Conservation (phyloP, 1,284 basidiomycete genomes). For the Tilletia caries region DNA sequence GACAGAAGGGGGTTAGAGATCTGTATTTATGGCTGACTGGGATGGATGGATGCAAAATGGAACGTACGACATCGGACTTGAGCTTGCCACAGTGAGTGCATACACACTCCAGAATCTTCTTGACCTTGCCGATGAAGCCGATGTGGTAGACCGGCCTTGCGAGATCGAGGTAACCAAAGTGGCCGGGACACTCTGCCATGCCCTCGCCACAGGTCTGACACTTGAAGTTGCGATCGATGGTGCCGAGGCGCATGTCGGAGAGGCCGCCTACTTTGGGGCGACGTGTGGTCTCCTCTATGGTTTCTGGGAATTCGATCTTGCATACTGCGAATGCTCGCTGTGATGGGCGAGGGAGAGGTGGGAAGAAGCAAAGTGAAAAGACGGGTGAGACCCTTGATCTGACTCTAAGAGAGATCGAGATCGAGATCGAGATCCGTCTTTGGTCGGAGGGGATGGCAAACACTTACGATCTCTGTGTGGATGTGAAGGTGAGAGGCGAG, state of each 20-base stretch:
- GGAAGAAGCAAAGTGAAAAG: constrained; percentile 22
- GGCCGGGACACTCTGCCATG: constrained; percentile 67
- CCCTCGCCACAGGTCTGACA: constrained; percentile 95
- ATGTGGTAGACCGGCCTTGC: constrained; percentile 93
- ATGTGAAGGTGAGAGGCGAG: constrained; percentile 1
- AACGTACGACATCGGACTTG: constrained; percentile 70
- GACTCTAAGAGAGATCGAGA: no score
- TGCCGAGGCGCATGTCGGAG: constrained; percentile 97
- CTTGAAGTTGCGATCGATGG: constrained; percentile 97
- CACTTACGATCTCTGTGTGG: constrained; percentile 15
- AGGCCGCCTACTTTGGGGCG: constrained; percentile 83
- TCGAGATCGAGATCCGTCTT: no score
- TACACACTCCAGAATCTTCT: constrained; percentile 98
- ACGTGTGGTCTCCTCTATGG: constrained; percentile 81
- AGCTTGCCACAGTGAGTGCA: constrained; percentile 98
- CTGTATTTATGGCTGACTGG: background rate
- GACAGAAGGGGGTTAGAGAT: background rate
- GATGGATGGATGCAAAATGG: background rate
- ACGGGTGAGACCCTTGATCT: constrained; percentile 5
- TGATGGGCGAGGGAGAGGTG: constrained; percentile 1
- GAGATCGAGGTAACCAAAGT: constrained; percentile 98
- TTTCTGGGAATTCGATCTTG: constrained; percentile 96
- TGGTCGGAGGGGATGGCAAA: background rate
- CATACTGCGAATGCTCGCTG: constrained; percentile 97
- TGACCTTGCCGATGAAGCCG: constrained; percentile 97